phyloP scores from a whole-genome alignment of 1,139 yeast genomes.

The Kodamaea suecica region DNA sequence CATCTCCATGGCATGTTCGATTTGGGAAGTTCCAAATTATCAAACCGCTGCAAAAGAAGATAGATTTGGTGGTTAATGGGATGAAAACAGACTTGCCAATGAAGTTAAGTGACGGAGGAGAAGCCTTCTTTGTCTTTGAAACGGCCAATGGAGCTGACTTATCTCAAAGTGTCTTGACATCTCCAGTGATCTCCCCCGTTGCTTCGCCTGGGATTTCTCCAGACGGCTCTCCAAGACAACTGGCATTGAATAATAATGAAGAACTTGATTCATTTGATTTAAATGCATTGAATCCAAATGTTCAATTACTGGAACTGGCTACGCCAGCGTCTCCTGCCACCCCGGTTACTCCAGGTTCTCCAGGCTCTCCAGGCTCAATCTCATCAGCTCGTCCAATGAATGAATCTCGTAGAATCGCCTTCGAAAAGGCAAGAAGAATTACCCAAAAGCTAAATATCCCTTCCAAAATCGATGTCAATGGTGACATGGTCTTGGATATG shows the following conservation, averaged over 20 bases:
- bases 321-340: no score
- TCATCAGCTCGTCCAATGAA: conserved; percentile 13
- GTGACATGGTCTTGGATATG: conserved; percentile 89
- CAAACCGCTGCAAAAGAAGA: conserved; percentile 95
- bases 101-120: conserved; percentile 98
- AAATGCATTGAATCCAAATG: conserved; percentile 14
- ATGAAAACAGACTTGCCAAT: conserved; percentile 79
- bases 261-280: conserved; percentile 38
- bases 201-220: conserved; percentile 61
- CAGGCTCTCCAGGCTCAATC: conserved; percentile 4
- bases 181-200: conserved; percentile 86
- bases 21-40: conserved; percentile 91
- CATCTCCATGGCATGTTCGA: conserved; percentile 95
- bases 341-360: conserved; percentile 2
- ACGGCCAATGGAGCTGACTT: conserved; percentile 58
- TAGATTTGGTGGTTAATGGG: conserved; percentile 83
- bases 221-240: conserved; percentile 8
- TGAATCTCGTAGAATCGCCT: conserved; percentile 34
- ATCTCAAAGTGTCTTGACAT: conserved; percentile 77
- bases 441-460: conserved; percentile 81
- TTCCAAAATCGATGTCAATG: conserved; percentile 82
- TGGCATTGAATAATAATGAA: conserved; percentile 13
- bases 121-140: conserved; percentile 95
- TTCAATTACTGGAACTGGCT: no score
- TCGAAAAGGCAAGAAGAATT: conserved; percentile 65